Evolutionary conservation across 768 basidiomycete species (phyloP), one percentile per base, ranked within the genome.

Genomic region (Favolaschia claudopus): DNA sequence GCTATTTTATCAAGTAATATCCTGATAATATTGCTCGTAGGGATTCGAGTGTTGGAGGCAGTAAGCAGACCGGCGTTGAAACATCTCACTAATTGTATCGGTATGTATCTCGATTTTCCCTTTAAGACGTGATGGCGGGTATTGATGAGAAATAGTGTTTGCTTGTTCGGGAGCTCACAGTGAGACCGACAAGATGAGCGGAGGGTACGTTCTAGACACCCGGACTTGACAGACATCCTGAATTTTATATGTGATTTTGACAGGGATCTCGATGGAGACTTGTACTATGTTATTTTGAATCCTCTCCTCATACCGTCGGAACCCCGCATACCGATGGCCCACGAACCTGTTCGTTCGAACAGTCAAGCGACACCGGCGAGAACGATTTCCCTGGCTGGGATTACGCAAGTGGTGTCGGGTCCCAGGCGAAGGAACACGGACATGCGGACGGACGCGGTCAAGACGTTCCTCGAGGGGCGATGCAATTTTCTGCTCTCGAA

Each of bases 151-250:
- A 28, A 34, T 31, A 69, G 69, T 70, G 4, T 70, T 70, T 45
- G 55, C 69, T 19, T 34, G 53, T 1, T 37, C 39, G 4, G 66
- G 69, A 7, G 7, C 38, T 8, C 62, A 54, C 34, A 68, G 68
- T 17, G 55, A 66, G 25, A 19, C 69, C 7, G 67, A 69, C 46
- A 46, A 47, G 19, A 70, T 70, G 68, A 60, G 64, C 13, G 67
- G 67, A 49, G 69, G 68, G 67, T 69, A 39, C 22, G 60, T 45
- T 12, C 22, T 4, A 4, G 32, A 22, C 6, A 5, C 24, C n/a
- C 32, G 49, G 2, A 33, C 29, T 36, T 10, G 20, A 27, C 12
- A 46, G 7, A 13, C 34, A 28, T 28, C 7, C 13, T 32, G 15
- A 17, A 5, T 17, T 22, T 28, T 28, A 27, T 2, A 34, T 62